Conservation (phyloP, 2,329 filamentous ascomycete genomes). For the Colletotrichum eremochloae region DNA sequence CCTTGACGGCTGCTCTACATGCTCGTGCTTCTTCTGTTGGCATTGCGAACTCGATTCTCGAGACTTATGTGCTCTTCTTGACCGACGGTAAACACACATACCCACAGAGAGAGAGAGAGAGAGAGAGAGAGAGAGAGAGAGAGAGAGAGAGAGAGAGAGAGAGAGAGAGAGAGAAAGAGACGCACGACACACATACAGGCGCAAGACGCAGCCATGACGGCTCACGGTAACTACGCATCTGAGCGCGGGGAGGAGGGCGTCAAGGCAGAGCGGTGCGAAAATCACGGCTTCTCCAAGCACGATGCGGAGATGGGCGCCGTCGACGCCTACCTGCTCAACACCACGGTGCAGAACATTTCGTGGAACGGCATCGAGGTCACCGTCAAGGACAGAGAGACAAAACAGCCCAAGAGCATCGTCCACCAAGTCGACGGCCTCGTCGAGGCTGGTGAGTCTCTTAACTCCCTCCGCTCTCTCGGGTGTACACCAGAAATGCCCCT, state of each 20-base stretch:
- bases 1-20: background rate
- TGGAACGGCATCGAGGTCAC: conserved; percentile 78
- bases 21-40: too few species aligned
- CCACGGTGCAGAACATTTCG: conserved; percentile 72
- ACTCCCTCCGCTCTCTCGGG: background rate
- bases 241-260: conserved; percentile 1
- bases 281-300: conserved; percentile 12
- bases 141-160: background rate
- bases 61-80: background rate
- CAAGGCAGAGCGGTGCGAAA: conserved; percentile 11
- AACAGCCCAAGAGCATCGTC: conserved; percentile 73
- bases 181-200: background rate
- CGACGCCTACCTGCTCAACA: conserved; percentile 71
- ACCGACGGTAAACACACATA: background rate
- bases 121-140: background rate
- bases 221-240: background rate
- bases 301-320: conserved; percentile 49
- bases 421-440: conserved; percentile 73
- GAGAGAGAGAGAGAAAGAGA: background rate
- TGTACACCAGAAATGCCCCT: background rate
- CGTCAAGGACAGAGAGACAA: conserved; percentile 78
- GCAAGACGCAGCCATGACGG: conserved; percentile 3
- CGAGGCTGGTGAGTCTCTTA: conserved; percentile 63
- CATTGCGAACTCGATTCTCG: background rate
- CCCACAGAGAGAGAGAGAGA: background rate